These are phyloP conservation scores for Cadophora sp. DNA, from an alignment of 2,329 filamentous ascomycete species.

Conservation along the genomic window DNA sequence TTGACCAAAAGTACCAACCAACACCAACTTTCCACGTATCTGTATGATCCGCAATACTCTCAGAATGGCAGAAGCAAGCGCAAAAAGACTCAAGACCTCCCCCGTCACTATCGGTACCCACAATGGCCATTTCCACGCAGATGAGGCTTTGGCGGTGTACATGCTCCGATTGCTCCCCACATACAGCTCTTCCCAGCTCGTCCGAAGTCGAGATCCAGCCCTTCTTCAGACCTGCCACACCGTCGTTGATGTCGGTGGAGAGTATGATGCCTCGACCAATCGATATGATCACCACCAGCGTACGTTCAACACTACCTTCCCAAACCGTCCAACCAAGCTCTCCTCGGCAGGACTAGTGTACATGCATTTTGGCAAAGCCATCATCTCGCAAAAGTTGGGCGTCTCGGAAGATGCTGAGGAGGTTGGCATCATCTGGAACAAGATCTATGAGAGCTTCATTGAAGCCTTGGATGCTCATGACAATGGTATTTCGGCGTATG, in stretches of 20 bases:
- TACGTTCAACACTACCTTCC: slow-evolving; percentile 85
- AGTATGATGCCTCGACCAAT: slow-evolving; percentile 78
- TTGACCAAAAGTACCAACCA: slow-evolving; percentile 8
- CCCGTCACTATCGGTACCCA: slow-evolving; percentile 76
- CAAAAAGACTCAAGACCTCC: slow-evolving; percentile 85
- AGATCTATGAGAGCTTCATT: slow-evolving; percentile 91
- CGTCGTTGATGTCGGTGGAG: slow-evolving; percentile 96
- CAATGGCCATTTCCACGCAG: slow-evolving; percentile 98
- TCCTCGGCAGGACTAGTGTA: slow-evolving; percentile 94
- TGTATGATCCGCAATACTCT: slow-evolving; percentile 53
- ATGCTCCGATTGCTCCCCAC: slow-evolving; percentile 88
- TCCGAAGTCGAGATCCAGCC: slow-evolving; percentile 86
- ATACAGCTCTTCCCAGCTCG: slow-evolving; percentile 75
- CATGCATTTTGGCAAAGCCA: slow-evolving; percentile 89
- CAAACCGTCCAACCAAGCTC: slow-evolving; percentile 83
- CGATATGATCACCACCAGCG: slow-evolving; percentile 99
- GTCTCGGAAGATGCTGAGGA: slow-evolving; percentile 67
- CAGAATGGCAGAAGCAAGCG: slow-evolving; percentile 72
- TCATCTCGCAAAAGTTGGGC: slow-evolving; percentile 75
- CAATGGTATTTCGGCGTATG: slow-evolving; percentile 89
- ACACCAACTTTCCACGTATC: slow-evolving; percentile 9
- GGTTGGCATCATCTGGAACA: slow-evolving; percentile 79
- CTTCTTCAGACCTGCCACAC: slow-evolving; percentile 85
- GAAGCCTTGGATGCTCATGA: slow-evolving; percentile 98
- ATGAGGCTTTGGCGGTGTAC: slow-evolving; percentile 96